Evolutionary conservation across 257 asterid species (phyloP).

Genomic region (Gentiana straminea): DNA sequence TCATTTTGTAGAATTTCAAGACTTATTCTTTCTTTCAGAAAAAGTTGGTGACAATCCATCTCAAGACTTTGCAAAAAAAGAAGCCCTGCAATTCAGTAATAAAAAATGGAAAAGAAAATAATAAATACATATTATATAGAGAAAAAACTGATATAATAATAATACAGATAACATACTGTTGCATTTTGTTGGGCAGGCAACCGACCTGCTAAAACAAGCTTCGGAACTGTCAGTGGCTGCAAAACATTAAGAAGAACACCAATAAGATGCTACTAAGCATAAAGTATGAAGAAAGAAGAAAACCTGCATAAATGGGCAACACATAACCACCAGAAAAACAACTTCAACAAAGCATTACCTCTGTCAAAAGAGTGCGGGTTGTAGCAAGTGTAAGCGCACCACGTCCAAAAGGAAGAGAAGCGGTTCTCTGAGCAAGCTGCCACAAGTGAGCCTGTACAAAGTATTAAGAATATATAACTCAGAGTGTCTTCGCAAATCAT

Average conservation of each 20-base stretch:
- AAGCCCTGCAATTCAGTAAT: no score
- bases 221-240: constrained; percentile 94
- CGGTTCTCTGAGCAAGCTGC: constrained; percentile 99
- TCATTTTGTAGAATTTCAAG: no score
- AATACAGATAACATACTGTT: constrained; percentile 34
- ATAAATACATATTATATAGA: no score
- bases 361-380: constrained; percentile 80
- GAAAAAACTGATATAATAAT: not conserved
- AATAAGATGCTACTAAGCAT: not conserved
- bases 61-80: not conserved
- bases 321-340: not conserved
- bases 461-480: not conserved
- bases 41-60: constrained; percentile 2
- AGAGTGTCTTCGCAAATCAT: no score
- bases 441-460: constrained; percentile 72
- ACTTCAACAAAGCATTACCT: constrained; percentile 35
- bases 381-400: constrained; percentile 98
- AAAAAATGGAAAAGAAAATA: no score
- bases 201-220: constrained; percentile 97
- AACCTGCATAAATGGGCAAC: not conserved
- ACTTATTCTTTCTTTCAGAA: not conserved
- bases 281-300: constrained; percentile 6
- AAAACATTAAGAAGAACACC: constrained; percentile 5
- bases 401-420: constrained; percentile 97
- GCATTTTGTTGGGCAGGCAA: constrained; percentile 98